These are phyloP conservation scores for Mortierella sp. DNA, from an alignment of 371 early-diverging fungal species.

Conservation along the genomic window DNA sequence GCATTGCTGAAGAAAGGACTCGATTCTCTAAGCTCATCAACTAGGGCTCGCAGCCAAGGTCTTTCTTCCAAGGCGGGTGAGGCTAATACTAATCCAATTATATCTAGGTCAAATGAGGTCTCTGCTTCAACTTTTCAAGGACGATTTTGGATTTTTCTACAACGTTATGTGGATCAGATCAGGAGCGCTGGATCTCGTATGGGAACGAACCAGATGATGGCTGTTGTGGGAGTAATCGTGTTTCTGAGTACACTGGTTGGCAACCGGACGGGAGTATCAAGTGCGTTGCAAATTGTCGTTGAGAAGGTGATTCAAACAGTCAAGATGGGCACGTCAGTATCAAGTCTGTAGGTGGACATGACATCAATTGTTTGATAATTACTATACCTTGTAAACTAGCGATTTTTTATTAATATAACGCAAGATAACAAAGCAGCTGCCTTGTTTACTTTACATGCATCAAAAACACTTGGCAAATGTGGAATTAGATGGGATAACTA, in stretches of 20 bases:
- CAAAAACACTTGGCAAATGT: no score
- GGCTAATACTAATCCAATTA: no score
- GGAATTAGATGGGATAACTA: no score
- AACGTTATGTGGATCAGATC: slow-evolving; percentile 32
- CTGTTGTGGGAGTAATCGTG: slow-evolving; percentile 33
- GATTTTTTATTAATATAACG: no score
- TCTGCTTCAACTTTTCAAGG: slow-evolving; percentile 16
- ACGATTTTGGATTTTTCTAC: slow-evolving; percentile 25
- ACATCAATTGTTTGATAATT: not conserved
- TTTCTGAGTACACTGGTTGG: slow-evolving; percentile 32
- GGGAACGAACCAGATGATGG: slow-evolving; percentile 41
- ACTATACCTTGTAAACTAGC: no score
- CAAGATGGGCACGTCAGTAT: slow-evolving; percentile 51
- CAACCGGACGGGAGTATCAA: slow-evolving; percentile 29
- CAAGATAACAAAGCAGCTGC: no score
- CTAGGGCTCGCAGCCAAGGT: no score
- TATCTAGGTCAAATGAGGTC: not conserved
- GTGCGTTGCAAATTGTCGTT: slow-evolving; percentile 14
- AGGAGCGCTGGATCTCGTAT: slow-evolving; percentile 18
- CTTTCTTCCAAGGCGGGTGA: not conserved
- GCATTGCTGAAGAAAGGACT: no score
- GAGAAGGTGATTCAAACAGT: slow-evolving; percentile 47
- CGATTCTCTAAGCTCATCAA: no score
- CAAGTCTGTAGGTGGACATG: slow-evolving; percentile 18
- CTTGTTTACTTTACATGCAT: no score